These are phyloP conservation scores for Alternaria incomplexa DNA, from an alignment of 2,329 filamentous ascomycete species.

Conservation along the genomic window DNA sequence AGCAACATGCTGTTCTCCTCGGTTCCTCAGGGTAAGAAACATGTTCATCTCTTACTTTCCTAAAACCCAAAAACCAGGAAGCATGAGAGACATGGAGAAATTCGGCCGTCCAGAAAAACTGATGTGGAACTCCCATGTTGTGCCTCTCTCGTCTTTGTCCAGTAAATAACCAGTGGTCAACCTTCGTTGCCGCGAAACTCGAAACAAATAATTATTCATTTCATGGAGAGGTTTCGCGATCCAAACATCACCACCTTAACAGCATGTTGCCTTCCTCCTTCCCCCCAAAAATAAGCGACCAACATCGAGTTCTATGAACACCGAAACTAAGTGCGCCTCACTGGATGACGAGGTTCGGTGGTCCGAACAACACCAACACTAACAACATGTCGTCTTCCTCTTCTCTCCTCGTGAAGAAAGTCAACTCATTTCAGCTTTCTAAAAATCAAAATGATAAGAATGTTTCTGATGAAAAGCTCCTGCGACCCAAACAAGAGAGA, in stretches of 20 bases:
- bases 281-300: no score
- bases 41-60: fast-evolving
- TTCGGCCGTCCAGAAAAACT: background rate
- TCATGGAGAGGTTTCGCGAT: background rate
- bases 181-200: no score
- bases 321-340: background rate
- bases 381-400: background rate
- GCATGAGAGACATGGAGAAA: fast-evolving
- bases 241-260: fast-evolving
- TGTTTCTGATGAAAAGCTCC: no score
- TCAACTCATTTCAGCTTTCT: no score
- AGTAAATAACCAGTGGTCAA: no score
- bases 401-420: no score
- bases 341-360: background rate
- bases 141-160: background rate
- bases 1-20: background rate
- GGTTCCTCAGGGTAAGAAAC: background rate
- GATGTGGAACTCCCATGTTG: no score
- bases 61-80: fast-evolving
- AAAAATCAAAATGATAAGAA: no score
- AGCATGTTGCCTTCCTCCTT: background rate
- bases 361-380: background rate
- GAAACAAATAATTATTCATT: no score
- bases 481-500: no score
- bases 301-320: background rate